Evolutionary conservation across 106 monocot genomes (phyloP), one percentile per base, ranked within the genome.

Genomic region (Agapanthus africanus): DNA sequence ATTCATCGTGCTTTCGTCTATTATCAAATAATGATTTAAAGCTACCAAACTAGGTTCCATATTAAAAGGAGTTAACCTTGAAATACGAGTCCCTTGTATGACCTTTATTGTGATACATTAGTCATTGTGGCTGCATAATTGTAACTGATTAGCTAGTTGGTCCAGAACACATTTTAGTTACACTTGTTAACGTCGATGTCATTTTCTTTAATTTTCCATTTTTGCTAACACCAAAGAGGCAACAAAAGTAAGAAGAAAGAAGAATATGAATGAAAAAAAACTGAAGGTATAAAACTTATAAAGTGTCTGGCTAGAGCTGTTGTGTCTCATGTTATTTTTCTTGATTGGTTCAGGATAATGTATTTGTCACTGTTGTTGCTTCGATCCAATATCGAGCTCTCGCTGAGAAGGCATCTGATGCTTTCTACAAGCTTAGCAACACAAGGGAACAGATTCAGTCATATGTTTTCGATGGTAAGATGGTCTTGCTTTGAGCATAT

Each of bases 361-460:
- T 95, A 9, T 95, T 95, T 72, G 95, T 91, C 50, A 95, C 85
- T 44, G 95, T 95, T 66, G 88, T 95, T 38, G 95, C 95, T 59
- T 95, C 95, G 59, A 46, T 95, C 7, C 95, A 95, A 72, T 95
- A 95, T 68, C 85, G 86, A 50, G 91, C 88, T 16, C 63, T 95
- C 52, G 79, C 91, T 68, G 77, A 86, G 6, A 86, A 83, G 74
- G 91, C 95, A 25, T 66, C 64, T 26, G 95, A 95, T 68, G 95
- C 91, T 30, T 95, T 88, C 70, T 95, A 95, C 62, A 86, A 71
- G 71, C 84, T 91, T 62, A 91, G 81, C 79, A 91, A 95, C 47
- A 88, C 91, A 10, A 86, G 74, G 69, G 69, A 42, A 28, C 95
- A 95, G 71, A 95, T 95, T 51, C 95, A 91, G 54, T 83, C 91